Percentiles rank a stretch among this genome's conserved stretches.
phyloP scores from a whole-genome alignment of 2,329 filamentous ascomycete species.

The Colletotrichum falcatum region DNA sequence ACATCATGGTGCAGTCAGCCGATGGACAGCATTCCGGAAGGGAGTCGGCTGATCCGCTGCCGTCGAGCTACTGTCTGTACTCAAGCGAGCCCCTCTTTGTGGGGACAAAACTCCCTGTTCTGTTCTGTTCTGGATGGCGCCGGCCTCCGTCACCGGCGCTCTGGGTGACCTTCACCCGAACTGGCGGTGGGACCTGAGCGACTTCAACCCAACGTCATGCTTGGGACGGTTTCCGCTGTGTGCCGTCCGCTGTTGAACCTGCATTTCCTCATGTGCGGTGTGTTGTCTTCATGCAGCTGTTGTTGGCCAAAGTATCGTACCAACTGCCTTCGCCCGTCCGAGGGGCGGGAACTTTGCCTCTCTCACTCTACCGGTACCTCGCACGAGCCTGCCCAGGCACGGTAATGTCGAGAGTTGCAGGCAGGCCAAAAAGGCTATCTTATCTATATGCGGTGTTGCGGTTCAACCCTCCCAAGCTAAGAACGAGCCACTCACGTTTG shows the following conservation, averaged over 20 bases:
- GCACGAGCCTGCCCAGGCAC: conserved; percentile 38
- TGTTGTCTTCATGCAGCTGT: background rate
- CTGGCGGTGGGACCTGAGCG: conserved; percentile 28
- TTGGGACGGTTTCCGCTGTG: conserved; percentile 9
- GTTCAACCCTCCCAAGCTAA: conserved; percentile 28
- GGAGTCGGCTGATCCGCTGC: conserved; percentile 17
- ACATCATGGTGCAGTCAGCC: conserved; percentile 15
- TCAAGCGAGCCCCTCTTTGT: conserved; percentile 8
- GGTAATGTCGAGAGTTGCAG: conserved; percentile 28
- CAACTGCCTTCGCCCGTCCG: conserved; percentile 11
- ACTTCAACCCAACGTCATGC: conserved; percentile 26
- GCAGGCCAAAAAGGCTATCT: conserved; percentile 32
- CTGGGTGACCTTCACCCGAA: conserved; percentile 29
- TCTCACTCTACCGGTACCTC: conserved; percentile 27
- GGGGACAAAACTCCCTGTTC: conserved; percentile 2
- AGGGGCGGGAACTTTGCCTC: conserved; percentile 36
- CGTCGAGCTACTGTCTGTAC: conserved; percentile 3
- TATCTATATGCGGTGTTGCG: conserved; percentile 21
- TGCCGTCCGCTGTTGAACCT: background rate
- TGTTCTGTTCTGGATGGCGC: background rate
- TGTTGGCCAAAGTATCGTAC: background rate
- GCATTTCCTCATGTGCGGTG: conserved; percentile 3
- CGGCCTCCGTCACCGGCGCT: conserved; percentile 31
- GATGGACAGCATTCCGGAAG: background rate
- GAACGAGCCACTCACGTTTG: conserved; percentile 36